Base-by-base conservation (phyloP, 2,329 filamentous ascomycete species). In the Stachybotrys elegans region DNA sequence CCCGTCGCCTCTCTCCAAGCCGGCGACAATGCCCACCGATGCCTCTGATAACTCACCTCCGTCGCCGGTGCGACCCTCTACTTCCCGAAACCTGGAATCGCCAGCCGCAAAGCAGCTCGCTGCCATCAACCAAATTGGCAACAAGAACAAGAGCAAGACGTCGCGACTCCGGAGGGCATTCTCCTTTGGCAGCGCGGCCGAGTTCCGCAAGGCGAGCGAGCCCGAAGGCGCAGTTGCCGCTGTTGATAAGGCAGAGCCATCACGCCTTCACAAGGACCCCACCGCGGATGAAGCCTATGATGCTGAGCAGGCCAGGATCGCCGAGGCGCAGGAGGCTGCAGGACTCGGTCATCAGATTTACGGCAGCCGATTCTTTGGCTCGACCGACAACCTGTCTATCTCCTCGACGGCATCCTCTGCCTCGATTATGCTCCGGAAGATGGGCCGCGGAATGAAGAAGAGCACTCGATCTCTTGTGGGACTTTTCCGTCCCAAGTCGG, bases 401-500 rank as follows among this genome's bases (percentile, higher is more conserved):
- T 92, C 88, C 2, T 94, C 89, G 4, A 94, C 88, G 9, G 88
- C 88, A 17, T 94, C 89, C 6, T 94, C 88, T 17, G 88, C 88
- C 25, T 94, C 89, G 22, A 83, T 94, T 56, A 94, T 94, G 88
- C 86, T 98, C 53, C 83, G 93, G 43, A 98, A 98, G 72, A 98
- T 98, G 93, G 93, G 93, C 44, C 89, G 90, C 52, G 91, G 92
- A n/a, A 86, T 97, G 82, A 97, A 95, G 77, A 94, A 93, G 68
- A 85, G 89, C 42, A 86, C 86, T 16, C 80, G 91, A 39, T 96
- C 91, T 20, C 79, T 98, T 43, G 94, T 94, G 53, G 93, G 93
- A 21, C 75, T 98, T 7, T 98, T 98, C 71, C 79, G 93, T 50
- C 92, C 93, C 1, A 98, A 97, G 65, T 97, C 92, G 1, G 76